Percentiles rank a stretch among this genome's conserved stretches.
phyloP scores from a whole-genome alignment of 2,329 filamentous ascomycete genomes.

The Monosporascus sp. region DNA sequence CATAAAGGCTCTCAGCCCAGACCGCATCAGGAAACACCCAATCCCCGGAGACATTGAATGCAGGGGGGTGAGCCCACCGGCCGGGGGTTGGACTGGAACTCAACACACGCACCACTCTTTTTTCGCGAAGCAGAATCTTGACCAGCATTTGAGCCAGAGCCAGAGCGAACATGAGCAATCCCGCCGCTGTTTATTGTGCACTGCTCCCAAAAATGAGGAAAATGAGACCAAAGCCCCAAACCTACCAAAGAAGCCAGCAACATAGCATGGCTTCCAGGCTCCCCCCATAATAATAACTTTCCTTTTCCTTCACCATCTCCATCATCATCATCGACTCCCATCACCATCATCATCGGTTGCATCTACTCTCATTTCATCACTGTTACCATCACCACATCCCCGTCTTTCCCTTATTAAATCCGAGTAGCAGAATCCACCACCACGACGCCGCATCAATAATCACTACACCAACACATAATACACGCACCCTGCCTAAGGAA shows the following conservation, averaged over 20 bases:
- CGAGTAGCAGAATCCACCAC: not conserved
- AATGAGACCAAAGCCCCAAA: slow-evolving; percentile 34
- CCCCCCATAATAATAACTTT: slow-evolving; percentile 29
- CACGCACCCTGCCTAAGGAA: too few relatives aligned
- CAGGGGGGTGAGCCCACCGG: not conserved
- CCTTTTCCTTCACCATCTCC: slow-evolving; percentile 15
- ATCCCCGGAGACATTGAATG: not conserved
- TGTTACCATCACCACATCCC: slow-evolving; percentile 9
- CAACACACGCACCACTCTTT: not conserved
- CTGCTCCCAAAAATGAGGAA: slow-evolving; percentile 24
- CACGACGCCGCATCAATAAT: not conserved
- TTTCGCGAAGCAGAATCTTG: not conserved
- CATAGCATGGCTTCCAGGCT: slow-evolving; percentile 14
- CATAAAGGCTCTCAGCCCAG: not conserved
- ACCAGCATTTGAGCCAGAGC: not conserved
- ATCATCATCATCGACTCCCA: slow-evolving; percentile 14
- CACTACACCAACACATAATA: too few relatives aligned
- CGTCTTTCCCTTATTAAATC: slow-evolving; percentile 6
- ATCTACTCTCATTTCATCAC: slow-evolving; percentile 3
- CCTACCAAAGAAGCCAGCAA: slow-evolving; percentile 25
- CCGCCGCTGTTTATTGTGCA: slow-evolving; percentile 22
- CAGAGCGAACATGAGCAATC: slow-evolving; percentile 21
- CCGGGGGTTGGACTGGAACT: not conserved
- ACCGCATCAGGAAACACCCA: not conserved
- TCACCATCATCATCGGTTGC: slow-evolving; percentile 8